Evolutionary conservation across 305 asterid genomes (phyloP).

Genomic region (Coffea humblotiana): DNA sequence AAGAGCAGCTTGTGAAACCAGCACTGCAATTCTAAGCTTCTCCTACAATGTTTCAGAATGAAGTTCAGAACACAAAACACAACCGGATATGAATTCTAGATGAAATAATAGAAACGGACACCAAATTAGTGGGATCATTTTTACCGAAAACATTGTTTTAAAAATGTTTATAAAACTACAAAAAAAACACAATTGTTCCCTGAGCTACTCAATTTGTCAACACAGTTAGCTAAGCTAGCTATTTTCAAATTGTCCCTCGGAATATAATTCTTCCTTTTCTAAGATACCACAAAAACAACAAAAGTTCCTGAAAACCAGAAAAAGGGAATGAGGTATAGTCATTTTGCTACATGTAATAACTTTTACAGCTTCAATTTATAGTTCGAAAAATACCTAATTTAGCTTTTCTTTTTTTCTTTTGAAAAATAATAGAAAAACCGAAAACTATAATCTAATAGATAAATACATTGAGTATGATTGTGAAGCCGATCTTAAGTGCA

Average conservation of each 20-base stretch:
- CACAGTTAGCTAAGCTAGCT: neutral
- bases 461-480: no score
- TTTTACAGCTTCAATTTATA: no score
- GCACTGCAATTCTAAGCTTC: constrained; percentile 86
- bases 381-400: no score
- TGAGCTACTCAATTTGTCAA: neutral
- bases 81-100: neutral
- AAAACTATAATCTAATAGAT: neutral
- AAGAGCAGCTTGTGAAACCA: constrained; percentile 96
- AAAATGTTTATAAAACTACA: no score
- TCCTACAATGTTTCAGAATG: constrained; percentile 51
- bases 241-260: neutral
- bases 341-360: no score
- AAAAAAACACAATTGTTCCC: no score
- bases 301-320: no score
- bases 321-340: no score
- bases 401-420: no score
- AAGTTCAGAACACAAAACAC: constrained; percentile 14
- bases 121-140: neutral
- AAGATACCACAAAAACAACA: no score
- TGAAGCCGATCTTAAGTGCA: neutral
- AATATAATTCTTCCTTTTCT: no score
- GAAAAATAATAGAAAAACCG: no score
- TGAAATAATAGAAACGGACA: neutral
- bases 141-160: neutral